Percentiles rank a stretch among this genome's conserved stretches.
These are phyloP conservation scores for Alnus glutinosa DNA, from an alignment of 306 rosid species.

Conservation along the genomic window DNA sequence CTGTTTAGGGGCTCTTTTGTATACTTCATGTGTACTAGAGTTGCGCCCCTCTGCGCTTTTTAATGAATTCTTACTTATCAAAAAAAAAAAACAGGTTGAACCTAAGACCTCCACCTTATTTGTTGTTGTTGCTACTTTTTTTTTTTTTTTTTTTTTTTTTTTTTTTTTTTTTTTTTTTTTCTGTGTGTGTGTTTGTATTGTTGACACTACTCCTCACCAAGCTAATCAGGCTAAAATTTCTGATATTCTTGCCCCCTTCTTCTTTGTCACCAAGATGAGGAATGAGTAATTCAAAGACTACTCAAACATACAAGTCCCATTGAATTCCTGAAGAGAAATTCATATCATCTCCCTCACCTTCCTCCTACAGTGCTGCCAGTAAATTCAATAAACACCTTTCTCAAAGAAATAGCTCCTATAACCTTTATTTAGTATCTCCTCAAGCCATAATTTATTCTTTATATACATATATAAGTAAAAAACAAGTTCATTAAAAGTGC, in stretches of 20 bases:
- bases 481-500: too few species aligned
- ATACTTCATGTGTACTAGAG: too few species aligned
- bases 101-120: neutral
- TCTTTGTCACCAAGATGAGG: neutral
- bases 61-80: too few species aligned
- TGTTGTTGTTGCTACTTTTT: neutral
- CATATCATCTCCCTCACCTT: neutral
- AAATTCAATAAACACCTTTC: neutral
- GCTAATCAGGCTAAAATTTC: neutral
- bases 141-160: neutral
- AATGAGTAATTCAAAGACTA: neutral
- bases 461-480: too few species aligned
- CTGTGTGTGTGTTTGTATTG: neutral
- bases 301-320: slow-evolving; percentile 1
- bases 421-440: too few species aligned
- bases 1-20: too few species aligned
- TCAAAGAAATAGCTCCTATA: neutral
- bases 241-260: neutral
- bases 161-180: neutral
- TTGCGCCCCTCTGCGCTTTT: too few species aligned
- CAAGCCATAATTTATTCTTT: too few species aligned
- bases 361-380: neutral
- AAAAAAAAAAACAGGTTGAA: neutral
- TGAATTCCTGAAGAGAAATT: neutral
- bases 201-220: neutral